phyloP scores from a whole-genome alignment of 352 stramenopile genomes.

The Phytopythium vexans region DNA sequence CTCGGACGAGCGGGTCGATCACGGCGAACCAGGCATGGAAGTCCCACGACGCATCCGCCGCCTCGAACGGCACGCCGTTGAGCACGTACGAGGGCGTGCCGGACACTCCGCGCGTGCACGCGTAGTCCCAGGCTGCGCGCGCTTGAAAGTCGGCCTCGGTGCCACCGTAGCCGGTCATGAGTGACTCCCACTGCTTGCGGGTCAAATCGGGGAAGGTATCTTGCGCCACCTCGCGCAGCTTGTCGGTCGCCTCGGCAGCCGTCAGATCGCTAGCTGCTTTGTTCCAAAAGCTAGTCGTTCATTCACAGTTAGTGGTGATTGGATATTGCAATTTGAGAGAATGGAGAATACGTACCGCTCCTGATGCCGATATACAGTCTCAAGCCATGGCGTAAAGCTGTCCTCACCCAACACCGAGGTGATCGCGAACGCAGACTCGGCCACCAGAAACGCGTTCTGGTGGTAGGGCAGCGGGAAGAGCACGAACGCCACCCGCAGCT shows the following conservation, averaged over 20 bases:
- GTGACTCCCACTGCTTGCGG: constrained; percentile 50
- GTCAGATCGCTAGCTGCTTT: constrained; percentile 61
- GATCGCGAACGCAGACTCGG: constrained; percentile 62
- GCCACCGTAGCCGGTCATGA: constrained; percentile 70
- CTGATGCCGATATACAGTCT: constrained; percentile 71
- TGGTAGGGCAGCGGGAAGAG: constrained; percentile 71
- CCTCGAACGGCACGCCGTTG: constrained; percentile 61
- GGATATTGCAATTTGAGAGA: neutral
- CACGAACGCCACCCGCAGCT: constrained; percentile 63
- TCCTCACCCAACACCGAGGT: constrained; percentile 45
- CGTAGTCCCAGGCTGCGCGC: constrained; percentile 70
- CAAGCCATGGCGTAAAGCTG: constrained; percentile 54
- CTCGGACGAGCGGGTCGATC: constrained; percentile 28
- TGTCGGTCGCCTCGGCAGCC: constrained; percentile 52
- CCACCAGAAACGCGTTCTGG: constrained; percentile 59
- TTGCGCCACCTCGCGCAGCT: constrained; percentile 53
- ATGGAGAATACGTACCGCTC: constrained; percentile 36
- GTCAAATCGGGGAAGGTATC: constrained; percentile 55
- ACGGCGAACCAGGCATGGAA: constrained; percentile 30
- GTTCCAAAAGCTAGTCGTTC: constrained; percentile 58
- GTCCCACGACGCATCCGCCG: constrained; percentile 32
- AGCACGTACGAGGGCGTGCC: constrained; percentile 77
- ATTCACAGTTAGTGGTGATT: neutral
- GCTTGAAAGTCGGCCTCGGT: constrained; percentile 50
- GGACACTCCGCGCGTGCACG: constrained; percentile 57